These are phyloP conservation scores for Penicillium waksmanii DNA, from an alignment of 495 filamentous ascomycete species.

Conservation along the genomic window DNA sequence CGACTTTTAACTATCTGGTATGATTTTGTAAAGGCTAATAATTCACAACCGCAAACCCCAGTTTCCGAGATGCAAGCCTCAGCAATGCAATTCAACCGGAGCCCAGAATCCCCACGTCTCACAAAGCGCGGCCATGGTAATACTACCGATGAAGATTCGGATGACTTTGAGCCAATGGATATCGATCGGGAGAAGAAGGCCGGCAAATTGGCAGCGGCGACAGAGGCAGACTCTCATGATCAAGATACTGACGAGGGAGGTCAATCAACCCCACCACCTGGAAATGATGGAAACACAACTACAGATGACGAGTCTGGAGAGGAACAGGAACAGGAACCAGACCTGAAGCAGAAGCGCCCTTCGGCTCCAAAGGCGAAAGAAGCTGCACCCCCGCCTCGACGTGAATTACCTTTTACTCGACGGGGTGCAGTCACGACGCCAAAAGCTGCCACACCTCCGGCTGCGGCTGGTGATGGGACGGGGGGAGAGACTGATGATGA, in stretches of 20 bases:
- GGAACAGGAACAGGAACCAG: not conserved
- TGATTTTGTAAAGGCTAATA: not conserved
- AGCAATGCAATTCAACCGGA: slow-evolving; percentile 11
- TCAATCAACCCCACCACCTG: slow-evolving; percentile 38
- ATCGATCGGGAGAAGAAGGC: slow-evolving; percentile 41
- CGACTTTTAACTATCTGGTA: not conserved
- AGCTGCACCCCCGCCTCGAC: slow-evolving; percentile 33
- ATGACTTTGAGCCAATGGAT: slow-evolving; percentile 64
- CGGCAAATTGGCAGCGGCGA: slow-evolving; percentile 14
- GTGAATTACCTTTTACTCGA: slow-evolving; percentile 45
- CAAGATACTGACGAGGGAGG: slow-evolving; percentile 46
- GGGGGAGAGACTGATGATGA: slow-evolving; percentile 58
- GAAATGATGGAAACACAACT: slow-evolving; percentile 48
- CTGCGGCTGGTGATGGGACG: slow-evolving; percentile 33
- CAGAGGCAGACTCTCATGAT: slow-evolving; percentile 12
- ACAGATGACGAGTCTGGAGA: slow-evolving; percentile 33
- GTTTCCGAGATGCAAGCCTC: slow-evolving; percentile 34
- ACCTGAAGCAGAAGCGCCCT: slow-evolving; percentile 10
- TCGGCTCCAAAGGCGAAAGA: slow-evolving; percentile 16
- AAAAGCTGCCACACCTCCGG: slow-evolving; percentile 1
- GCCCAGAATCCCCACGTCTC: slow-evolving; percentile 22
- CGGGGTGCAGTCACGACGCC: slow-evolving; percentile 11
- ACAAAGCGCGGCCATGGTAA: slow-evolving; percentile 50
- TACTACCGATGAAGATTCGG: slow-evolving; percentile 42
- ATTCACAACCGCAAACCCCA: slow-evolving; percentile 21